Conservation (phyloP, 768 basidiomycete genomes). For the Boletellus emodensis region DNA sequence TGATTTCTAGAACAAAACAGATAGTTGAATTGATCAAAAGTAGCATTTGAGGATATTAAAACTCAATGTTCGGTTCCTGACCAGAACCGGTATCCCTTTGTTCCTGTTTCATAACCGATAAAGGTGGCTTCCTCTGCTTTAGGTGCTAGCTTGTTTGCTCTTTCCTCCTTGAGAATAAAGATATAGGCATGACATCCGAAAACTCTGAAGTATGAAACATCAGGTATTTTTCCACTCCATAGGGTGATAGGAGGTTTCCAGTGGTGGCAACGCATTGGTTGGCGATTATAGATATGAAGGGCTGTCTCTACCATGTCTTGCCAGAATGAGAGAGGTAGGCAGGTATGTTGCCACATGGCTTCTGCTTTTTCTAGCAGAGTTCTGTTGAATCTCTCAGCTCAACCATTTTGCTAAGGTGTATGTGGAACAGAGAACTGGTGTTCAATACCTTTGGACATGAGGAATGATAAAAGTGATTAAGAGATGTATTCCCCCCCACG, state of each 20-base stretch:
- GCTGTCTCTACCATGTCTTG: not conserved
- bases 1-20: not conserved
- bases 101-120: not conserved
- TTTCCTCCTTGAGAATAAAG: not conserved
- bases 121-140: not conserved
- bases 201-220: not conserved
- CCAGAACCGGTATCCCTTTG: not conserved
- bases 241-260: not conserved
- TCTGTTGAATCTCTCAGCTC: not conserved
- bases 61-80: not conserved
- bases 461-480: not conserved
- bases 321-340: not conserved
- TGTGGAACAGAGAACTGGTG: not conserved
- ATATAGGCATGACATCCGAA: not conserved
- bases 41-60: not conserved
- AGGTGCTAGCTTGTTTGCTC: not conserved
- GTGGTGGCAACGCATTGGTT: not conserved
- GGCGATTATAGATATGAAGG: not conserved
- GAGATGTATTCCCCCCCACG: not conserved
- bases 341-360: not conserved
- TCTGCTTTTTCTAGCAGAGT: not conserved
- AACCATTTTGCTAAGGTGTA: not conserved
- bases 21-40: not conserved
- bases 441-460: not conserved
- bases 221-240: not conserved